Evolutionary conservation across 208 protist species (phyloP).

Genomic region (Leishmania guyanensis): DNA sequence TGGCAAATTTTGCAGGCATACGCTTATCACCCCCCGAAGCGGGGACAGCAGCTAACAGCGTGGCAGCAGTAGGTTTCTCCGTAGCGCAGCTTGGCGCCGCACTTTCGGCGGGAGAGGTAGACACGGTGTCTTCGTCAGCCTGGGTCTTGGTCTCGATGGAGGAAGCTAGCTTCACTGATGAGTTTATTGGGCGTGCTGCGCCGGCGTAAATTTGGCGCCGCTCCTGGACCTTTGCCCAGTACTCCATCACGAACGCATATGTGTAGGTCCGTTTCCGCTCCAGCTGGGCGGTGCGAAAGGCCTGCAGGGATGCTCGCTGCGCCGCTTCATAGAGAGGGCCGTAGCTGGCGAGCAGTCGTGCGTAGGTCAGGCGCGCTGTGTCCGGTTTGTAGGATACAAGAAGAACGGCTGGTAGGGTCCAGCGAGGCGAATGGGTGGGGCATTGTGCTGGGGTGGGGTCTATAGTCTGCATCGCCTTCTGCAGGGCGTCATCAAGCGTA

Average conservation of each 20-base stretch:
- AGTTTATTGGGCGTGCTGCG: neutral
- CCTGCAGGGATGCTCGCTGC: constrained; percentile 40
- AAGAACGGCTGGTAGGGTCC: constrained; percentile 48
- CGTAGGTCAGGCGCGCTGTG: constrained; percentile 48
- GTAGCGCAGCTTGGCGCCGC: neutral
- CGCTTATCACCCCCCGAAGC: constrained; percentile 12
- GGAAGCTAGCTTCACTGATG: neutral
- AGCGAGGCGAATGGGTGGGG: neutral
- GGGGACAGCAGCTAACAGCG: neutral
- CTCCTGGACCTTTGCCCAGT: constrained; percentile 73
- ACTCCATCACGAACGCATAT: constrained; percentile 41
- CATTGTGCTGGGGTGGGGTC: neutral
- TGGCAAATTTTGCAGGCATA: constrained; percentile 14
- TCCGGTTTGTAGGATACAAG: constrained; percentile 62
- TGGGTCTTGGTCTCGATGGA: neutral
- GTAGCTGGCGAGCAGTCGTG: constrained; percentile 67
- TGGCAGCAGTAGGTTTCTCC: neutral
- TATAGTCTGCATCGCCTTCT: constrained; percentile 11
- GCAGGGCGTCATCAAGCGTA: constrained; percentile 39
- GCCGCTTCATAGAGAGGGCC: constrained; percentile 64
- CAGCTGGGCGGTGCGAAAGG: constrained; percentile 35
- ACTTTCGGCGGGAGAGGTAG: neutral
- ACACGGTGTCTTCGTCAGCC: neutral
- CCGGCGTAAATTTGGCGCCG: neutral
- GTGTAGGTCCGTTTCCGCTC: constrained; percentile 36